Percentiles rank a stretch among this genome's conserved stretches.
Conservation (phyloP, 331 rosid species). For the Arachis monticola region DNA sequence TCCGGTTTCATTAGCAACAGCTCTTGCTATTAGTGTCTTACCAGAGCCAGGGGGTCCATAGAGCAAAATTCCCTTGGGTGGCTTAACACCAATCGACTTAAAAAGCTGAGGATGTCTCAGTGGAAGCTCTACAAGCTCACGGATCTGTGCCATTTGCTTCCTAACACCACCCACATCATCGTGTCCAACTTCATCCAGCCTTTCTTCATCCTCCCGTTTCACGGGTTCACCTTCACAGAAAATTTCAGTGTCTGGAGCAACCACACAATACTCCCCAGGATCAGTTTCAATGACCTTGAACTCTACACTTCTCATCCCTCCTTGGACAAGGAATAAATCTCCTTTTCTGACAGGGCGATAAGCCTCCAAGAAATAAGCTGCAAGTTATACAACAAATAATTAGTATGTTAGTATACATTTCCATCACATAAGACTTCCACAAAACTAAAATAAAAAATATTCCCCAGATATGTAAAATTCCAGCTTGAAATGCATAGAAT, state of each 20-base stretch:
- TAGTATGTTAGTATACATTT: neutral
- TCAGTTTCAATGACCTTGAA: no score
- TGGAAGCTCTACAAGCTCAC: conserved; percentile 88
- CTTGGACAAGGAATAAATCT: conserved; percentile 87
- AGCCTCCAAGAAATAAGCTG: conserved; percentile 93
- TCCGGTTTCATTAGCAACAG: conserved; percentile 97
- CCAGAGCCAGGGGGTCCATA: conserved; percentile 97
- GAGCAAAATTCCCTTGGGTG: conserved; percentile 89
- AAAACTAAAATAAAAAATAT: neutral
- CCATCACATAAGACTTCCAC: neutral
- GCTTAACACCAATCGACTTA: conserved; percentile 95
- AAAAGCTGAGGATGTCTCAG: conserved; percentile 96
- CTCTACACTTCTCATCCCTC: conserved; percentile 96
- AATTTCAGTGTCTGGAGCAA: conserved; percentile 75
- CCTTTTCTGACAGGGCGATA: conserved; percentile 96
- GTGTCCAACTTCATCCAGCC: conserved; percentile 95
- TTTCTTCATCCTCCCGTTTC: conserved; percentile 86
- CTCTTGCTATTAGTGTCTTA: conserved; percentile 87
- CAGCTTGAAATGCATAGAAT: neutral
- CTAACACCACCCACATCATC: conserved; percentile 99
- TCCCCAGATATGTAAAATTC: neutral
- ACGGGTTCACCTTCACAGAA: conserved; percentile 96
- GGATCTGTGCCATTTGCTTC: conserved; percentile 96
- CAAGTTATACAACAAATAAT: conserved; percentile 10
- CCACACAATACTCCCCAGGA: no score